These are phyloP conservation scores for Nemania sp. DNA, from an alignment of 2,329 filamentous ascomycete species.

Conservation along the genomic window DNA sequence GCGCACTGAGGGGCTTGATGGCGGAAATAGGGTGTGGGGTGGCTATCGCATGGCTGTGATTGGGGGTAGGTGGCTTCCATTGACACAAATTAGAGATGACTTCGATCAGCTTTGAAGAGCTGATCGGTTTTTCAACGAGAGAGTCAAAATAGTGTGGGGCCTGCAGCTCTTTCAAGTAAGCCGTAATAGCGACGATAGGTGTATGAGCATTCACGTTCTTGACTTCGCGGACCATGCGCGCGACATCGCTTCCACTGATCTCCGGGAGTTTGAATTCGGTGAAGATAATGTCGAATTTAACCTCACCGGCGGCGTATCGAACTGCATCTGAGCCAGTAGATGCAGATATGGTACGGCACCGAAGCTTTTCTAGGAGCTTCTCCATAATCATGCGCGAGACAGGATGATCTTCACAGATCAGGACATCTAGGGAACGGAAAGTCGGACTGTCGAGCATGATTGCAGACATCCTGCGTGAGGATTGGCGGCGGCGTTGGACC, in stretches of 20 bases:
- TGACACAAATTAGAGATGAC: slow-evolving; percentile 86
- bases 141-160: slow-evolving; percentile 95
- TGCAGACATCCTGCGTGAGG: slow-evolving; percentile 90
- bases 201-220: slow-evolving; percentile 94
- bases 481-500: slow-evolving; percentile 92
- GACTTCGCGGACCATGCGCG: slow-evolving; percentile 96
- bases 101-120: slow-evolving; percentile 86
- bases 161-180: slow-evolving; percentile 95
- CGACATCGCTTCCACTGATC: slow-evolving; percentile 92
- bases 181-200: slow-evolving; percentile 94
- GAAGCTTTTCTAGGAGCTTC: slow-evolving; percentile 90
- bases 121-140: slow-evolving; percentile 95
- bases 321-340: slow-evolving; percentile 89
- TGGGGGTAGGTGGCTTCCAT: slow-evolving; percentile 78
- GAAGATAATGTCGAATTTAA: slow-evolving; percentile 98
- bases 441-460: slow-evolving; percentile 84
- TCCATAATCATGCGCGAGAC: slow-evolving; percentile 99
- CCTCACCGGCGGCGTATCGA: slow-evolving; percentile 91
- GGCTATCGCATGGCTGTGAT: slow-evolving; percentile 49
- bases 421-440: slow-evolving; percentile 88
- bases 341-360: slow-evolving; percentile 91
- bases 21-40: slow-evolving; percentile 64
- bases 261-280: slow-evolving; percentile 96
- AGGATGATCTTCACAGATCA: slow-evolving; percentile 97
- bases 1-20: slow-evolving; percentile 66